Conservation (phyloP, 371 early-diverging fungal genomes). For the Mucor indicus region DNA sequence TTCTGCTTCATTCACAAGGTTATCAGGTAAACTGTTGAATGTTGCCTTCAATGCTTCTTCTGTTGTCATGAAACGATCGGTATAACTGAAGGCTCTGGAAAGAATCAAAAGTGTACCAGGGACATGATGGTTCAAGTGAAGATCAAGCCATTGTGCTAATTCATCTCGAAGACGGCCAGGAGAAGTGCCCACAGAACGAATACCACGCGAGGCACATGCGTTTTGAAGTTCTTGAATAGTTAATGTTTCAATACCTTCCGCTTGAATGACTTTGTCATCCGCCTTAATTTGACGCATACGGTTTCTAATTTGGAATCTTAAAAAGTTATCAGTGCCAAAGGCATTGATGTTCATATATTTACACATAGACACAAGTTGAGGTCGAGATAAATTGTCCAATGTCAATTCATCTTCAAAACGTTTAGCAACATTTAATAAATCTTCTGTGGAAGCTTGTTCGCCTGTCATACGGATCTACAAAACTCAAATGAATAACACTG, state of each 20-base stretch:
- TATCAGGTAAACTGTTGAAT: constrained; percentile 87
- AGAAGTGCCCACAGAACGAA: constrained; percentile 81
- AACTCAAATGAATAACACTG: too few relatives aligned
- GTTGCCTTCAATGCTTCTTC: constrained; percentile 92
- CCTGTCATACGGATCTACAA: constrained; percentile 83
- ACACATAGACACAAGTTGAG: constrained; percentile 92
- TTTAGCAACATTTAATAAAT: constrained; percentile 80
- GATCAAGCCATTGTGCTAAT: constrained; percentile 91
- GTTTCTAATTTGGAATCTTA: constrained; percentile 86
- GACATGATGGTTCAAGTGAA: constrained; percentile 88
- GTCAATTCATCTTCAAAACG: constrained; percentile 92
- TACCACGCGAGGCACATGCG: constrained; percentile 91
- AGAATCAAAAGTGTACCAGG: constrained; percentile 91
- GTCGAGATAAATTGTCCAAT: constrained; percentile 89
- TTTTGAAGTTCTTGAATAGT: constrained; percentile 82
- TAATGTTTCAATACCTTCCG: constrained; percentile 88
- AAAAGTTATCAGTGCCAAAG: constrained; percentile 93
- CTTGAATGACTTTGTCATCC: constrained; percentile 87
- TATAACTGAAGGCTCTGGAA: constrained; percentile 85
- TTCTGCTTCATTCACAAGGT: constrained; percentile 83
- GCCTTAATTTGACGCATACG: constrained; percentile 81
- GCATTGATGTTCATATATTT: constrained; percentile 92
- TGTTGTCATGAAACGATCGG: constrained; percentile 63
- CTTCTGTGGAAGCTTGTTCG: constrained; percentile 78
- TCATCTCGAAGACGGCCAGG: constrained; percentile 87